Conservation (phyloP, 768 basidiomycete species). For the Tubosaeta sp. region DNA sequence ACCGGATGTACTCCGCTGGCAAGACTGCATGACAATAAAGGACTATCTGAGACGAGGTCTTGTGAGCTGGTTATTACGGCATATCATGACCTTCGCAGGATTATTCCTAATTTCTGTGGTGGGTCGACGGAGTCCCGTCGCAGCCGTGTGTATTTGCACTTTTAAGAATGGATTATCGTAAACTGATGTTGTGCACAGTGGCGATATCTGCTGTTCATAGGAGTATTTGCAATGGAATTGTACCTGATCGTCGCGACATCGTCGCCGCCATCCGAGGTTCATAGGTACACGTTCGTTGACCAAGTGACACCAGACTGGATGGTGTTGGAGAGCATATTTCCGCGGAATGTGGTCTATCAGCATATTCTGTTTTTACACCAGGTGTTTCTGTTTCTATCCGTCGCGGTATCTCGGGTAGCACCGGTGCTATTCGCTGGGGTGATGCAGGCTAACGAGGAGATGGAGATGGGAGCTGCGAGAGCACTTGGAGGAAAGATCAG, state of each 20-base stretch:
- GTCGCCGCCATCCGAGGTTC: slow-evolving; percentile 2
- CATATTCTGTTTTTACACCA: slow-evolving; percentile 77
- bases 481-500: slow-evolving; percentile 44
- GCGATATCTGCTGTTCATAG: slow-evolving; percentile 72
- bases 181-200: slow-evolving; percentile 46
- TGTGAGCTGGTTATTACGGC: slow-evolving; percentile 57
- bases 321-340: slow-evolving; percentile 47
- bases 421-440: slow-evolving; percentile 56
- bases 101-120: slow-evolving; percentile 64
- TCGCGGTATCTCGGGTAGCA: slow-evolving; percentile 66
- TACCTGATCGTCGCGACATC: slow-evolving; percentile 55
- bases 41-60: slow-evolving; percentile 71
- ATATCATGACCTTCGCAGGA: slow-evolving; percentile 53
- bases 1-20: slow-evolving; percentile 66
- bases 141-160: slow-evolving; percentile 53
- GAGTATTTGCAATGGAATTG: slow-evolving; percentile 59
- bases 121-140: slow-evolving; percentile 53
- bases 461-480: slow-evolving; percentile 22
- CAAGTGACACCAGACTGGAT: slow-evolving; percentile 10
- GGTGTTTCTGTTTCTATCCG: slow-evolving; percentile 66
- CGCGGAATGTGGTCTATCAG: slow-evolving; percentile 66
- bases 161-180: slow-evolving; percentile 3
- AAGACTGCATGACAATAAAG: slow-evolving; percentile 57
- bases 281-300: slow-evolving; percentile 25
- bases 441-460: slow-evolving; percentile 25